These are phyloP conservation scores for Aureobasidium sp. DNA, from an alignment of 2,329 filamentous ascomycete genomes.

Conservation along the genomic window DNA sequence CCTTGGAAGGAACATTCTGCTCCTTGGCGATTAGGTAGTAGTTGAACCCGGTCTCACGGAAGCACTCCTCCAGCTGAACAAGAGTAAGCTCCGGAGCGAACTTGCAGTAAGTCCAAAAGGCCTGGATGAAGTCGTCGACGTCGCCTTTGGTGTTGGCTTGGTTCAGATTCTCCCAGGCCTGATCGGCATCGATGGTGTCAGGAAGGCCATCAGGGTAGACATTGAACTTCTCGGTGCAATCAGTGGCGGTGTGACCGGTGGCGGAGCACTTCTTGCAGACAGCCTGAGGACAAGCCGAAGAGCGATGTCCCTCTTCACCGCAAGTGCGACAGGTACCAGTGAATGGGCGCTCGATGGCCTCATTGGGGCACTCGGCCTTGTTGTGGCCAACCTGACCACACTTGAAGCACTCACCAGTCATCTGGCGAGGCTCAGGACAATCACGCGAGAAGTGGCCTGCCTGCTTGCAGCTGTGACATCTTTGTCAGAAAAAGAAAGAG, in stretches of 20 bases:
- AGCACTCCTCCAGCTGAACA: conserved; percentile 52
- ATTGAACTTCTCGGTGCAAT: conserved; percentile 55
- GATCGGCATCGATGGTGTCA: conserved; percentile 36
- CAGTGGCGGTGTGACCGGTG: conserved; percentile 49
- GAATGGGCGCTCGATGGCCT: conserved; percentile 45
- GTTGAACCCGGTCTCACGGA: conserved; percentile 49
- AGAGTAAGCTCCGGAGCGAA: conserved; percentile 52
- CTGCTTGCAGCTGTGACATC: conserved; percentile 33
- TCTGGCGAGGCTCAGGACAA: conserved; percentile 38
- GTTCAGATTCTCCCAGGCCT: conserved; percentile 52
- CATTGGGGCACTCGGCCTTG: conserved; percentile 56
- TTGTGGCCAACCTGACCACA: conserved; percentile 55
- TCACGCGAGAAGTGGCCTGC: conserved; percentile 35
- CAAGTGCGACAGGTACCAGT: conserved; percentile 56
- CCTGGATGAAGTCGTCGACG: conserved; percentile 47
- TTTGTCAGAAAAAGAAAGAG: conserved; percentile 24
- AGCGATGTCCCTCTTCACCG: conserved; percentile 47
- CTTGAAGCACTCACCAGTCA: conserved; percentile 52
- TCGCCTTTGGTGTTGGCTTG: conserved; percentile 49
- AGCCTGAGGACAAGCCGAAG: conserved; percentile 57
- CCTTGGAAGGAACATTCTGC: conserved; percentile 41
- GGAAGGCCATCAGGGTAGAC: conserved; percentile 47
- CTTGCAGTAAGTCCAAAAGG: conserved; percentile 52
- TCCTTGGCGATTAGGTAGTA: conserved; percentile 59
- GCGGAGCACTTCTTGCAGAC: conserved; percentile 57